Evolutionary conservation across 2,329 filamentous ascomycete species (phyloP).

Genomic region (Aureobasidium sp.): DNA sequence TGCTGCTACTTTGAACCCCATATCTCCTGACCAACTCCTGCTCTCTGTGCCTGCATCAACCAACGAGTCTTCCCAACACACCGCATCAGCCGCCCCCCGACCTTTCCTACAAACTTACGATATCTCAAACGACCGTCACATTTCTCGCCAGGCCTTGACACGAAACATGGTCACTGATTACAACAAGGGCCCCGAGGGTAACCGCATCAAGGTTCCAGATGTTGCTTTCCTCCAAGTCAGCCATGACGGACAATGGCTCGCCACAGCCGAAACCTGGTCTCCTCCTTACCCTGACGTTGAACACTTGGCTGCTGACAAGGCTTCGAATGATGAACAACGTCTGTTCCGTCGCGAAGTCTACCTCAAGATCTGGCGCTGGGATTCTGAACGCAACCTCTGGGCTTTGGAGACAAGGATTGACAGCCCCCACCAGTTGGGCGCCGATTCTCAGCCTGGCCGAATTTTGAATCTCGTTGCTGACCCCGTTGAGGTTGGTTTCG

Average conservation of each 20-base stretch:
- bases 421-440: slow-evolving; percentile 58
- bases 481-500: slow-evolving; percentile 62
- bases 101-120: slow-evolving; percentile 78
- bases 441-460: slow-evolving; percentile 36
- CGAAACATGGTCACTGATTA: slow-evolving; percentile 79
- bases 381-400: slow-evolving; percentile 46
- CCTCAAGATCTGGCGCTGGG: slow-evolving; percentile 83
- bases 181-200: slow-evolving; percentile 64
- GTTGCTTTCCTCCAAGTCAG: slow-evolving; percentile 69
- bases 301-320: slow-evolving; percentile 39
- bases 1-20: slow-evolving; percentile 34
- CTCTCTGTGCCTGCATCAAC: slow-evolving; percentile 36
- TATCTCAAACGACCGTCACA: slow-evolving; percentile 64
- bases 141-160: slow-evolving; percentile 80
- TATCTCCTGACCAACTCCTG: slow-evolving; percentile 32
- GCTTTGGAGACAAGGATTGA: slow-evolving; percentile 77
- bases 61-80: slow-evolving; percentile 12
- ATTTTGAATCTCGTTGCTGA: slow-evolving; percentile 68
- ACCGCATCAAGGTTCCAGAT: slow-evolving; percentile 66
- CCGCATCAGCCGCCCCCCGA: slow-evolving; percentile 32
- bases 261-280: slow-evolving; percentile 84
- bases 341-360: slow-evolving; percentile 58
- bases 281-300: slow-evolving; percentile 62
- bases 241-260: slow-evolving; percentile 77
- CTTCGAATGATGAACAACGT: slow-evolving; percentile 32